A percentile compares a stretch with the other conserved stretches of the same genome.
These are phyloP conservation scores for Boletus edulis DNA, from an alignment of 768 basidiomycete species.

Conservation along the genomic window DNA sequence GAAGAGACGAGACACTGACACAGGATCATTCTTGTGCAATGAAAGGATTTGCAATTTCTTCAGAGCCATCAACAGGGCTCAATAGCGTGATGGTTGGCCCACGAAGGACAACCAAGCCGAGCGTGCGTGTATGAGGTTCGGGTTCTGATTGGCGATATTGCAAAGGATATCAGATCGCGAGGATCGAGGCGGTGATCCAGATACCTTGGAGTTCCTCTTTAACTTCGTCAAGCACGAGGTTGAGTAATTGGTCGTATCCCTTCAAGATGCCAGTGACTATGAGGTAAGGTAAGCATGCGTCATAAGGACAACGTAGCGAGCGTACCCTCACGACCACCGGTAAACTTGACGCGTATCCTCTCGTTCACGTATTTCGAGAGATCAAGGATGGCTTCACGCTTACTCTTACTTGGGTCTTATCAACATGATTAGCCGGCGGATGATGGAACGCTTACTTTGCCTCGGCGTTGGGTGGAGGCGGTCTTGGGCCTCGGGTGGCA, in stretches of 20 bases:
- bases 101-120: constrained; percentile 88
- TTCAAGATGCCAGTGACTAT: constrained; percentile 90
- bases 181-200: constrained; percentile 17
- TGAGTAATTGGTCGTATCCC: constrained; percentile 94
- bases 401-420: constrained; percentile 39
- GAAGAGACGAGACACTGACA: not conserved
- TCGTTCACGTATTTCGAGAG: constrained; percentile 93
- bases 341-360: constrained; percentile 92
- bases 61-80: constrained; percentile 92
- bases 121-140: constrained; percentile 56
- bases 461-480: constrained; percentile 15
- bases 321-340: constrained; percentile 93
- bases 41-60: constrained; percentile 93
- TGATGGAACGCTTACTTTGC: constrained; percentile 24
- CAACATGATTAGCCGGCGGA: constrained; percentile 20
- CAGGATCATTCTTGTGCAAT: constrained; percentile 54
- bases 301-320: not conserved
- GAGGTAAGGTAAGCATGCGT: not conserved
- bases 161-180: constrained; percentile 8
- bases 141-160: constrained; percentile 44
- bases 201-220: constrained; percentile 76
- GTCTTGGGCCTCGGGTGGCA: constrained; percentile 22
- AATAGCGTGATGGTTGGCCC: constrained; percentile 94
- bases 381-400: constrained; percentile 93
- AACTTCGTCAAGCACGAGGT: constrained; percentile 96